phyloP scores from a whole-genome alignment of 2,329 filamentous ascomycete genomes.

The Endoconidiophora laricicola region DNA sequence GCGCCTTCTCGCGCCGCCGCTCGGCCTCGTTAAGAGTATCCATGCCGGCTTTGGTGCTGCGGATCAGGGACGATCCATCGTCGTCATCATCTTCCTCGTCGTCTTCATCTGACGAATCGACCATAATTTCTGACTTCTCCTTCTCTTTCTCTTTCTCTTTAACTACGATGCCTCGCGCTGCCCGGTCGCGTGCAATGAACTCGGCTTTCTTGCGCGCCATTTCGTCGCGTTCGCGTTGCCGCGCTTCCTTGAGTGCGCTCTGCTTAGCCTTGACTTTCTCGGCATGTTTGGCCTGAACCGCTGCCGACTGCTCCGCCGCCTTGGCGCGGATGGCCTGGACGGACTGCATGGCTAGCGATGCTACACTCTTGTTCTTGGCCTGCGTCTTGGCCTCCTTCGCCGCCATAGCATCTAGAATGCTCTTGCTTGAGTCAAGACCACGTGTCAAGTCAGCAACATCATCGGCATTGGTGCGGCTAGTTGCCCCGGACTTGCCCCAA shows the following conservation, averaged over 20 bases:
- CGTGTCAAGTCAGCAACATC: conserved; percentile 30
- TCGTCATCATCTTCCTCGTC: conserved; percentile 41
- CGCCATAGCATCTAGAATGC: conserved; percentile 30
- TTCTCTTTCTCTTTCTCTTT: conserved; percentile 14
- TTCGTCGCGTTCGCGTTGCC: conserved; percentile 59
- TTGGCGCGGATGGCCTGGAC: conserved; percentile 9
- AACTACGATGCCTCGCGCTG: conserved; percentile 22
- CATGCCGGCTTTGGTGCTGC: conserved; percentile 27
- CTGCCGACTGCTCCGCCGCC: conserved; percentile 10
- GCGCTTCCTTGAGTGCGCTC: conserved; percentile 45
- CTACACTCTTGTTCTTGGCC: conserved; percentile 12
- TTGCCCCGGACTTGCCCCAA: conserved; percentile 37
- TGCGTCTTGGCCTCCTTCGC: conserved; percentile 22
- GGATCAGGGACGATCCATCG: conserved; percentile 30
- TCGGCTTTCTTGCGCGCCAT: conserved; percentile 56
- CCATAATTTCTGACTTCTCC: conserved; percentile 56
- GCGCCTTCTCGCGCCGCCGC: conserved; percentile 26
- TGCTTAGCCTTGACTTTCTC: conserved; percentile 16
- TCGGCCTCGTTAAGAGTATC: conserved; percentile 34
- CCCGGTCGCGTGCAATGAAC: conserved; percentile 50
- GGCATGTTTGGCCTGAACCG: conserved; percentile 16
- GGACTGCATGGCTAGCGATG: conserved; percentile 10
- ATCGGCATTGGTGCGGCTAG: conserved; percentile 27
- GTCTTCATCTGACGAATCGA: conserved; percentile 52
- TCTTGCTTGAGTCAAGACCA: conserved; percentile 28